Base-by-base conservation (phyloP, 1,139 yeast genomes). In the Magnusiomyces tetraspermus region DNA sequence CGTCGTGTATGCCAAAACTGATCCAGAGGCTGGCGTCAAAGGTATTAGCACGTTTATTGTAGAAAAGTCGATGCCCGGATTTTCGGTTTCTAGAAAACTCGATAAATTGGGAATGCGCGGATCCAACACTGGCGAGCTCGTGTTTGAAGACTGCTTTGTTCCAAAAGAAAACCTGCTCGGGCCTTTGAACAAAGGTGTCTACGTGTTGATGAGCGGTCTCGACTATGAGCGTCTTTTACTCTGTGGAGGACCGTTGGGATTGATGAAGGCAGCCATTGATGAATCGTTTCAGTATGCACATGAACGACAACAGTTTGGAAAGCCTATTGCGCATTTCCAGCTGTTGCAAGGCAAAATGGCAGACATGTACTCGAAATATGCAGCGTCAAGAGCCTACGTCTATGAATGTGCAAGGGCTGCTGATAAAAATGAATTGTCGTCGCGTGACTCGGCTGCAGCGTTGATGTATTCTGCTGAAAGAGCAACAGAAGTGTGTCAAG, bases 101-200 rank as follows among this genome's bases (percentile, higher is more conserved):
- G 68, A 66, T 58, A 66, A 67, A 58, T 55, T 66, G 21, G 69
- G 69, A 21, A 66, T 66, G 69, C 56, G 69, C 38, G 69, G 69
- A 11, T 66, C 69, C 45, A 66, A 66, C 54, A 66, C 69, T 42
- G 69, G 69, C 15, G 69, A 66, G 52, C 60, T 66, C 1, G 64
- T 66, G 23, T 63, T 66, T 53, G 68, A 66, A 23, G 58, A 66
- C 52, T 68, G 65, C 10, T 66, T 62, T 53, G 67, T 67, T 8
- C 70, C 70, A 26, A 62, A 63, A 42, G 69, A 64, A 49, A 67
- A 67, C 50, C 55, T 65, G 8, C 62, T 67, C 19, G 70, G 70
- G 6, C 57, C 59, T 31, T 46, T 64, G 43, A 61, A 61, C 49
- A 60, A 61, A 26, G 70, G 70, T 23, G 69, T 66, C 10, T 66